These are phyloP conservation scores for Tetrahymena thermophila DNA, from an alignment of 73 alveolate species.

Conservation along the genomic window DNA sequence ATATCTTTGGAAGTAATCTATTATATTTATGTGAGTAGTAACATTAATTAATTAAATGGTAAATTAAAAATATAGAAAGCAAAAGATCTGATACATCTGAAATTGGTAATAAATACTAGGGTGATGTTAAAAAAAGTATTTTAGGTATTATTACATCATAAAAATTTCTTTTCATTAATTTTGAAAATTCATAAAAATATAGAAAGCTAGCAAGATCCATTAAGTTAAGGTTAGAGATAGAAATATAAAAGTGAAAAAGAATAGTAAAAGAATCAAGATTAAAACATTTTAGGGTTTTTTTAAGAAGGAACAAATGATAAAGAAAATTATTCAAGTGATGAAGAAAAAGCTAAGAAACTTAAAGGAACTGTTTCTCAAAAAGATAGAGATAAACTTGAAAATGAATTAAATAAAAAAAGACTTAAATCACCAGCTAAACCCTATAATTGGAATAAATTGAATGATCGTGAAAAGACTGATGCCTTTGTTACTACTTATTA, in stretches of 20 bases:
- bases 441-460: not conserved
- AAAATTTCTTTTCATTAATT: no score
- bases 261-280: not conserved
- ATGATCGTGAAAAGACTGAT: not conserved
- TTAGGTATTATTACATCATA: not conserved
- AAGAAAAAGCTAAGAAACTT: not conserved
- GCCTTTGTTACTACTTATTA: not conserved
- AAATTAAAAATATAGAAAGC: not conserved
- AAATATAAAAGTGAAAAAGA: not conserved
- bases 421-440: not conserved
- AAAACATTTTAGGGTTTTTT: not conserved
- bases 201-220: not conserved
- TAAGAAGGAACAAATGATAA: not conserved
- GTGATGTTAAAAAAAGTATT: not conserved
- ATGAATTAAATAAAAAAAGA: not conserved
- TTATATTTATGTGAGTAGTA: not conserved
- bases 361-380: not conserved
- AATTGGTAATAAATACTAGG: not conserved
- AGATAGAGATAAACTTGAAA: not conserved
- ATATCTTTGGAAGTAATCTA: not conserved
- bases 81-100: not conserved
- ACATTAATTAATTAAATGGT: not conserved
- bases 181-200: no score
- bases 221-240: not conserved
- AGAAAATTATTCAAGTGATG: not conserved